A percentile compares a stretch with the other conserved stretches of the same genome.
Conservation (phyloP, 345 rosid species). For the Diplotaxis tenuifolia region DNA sequence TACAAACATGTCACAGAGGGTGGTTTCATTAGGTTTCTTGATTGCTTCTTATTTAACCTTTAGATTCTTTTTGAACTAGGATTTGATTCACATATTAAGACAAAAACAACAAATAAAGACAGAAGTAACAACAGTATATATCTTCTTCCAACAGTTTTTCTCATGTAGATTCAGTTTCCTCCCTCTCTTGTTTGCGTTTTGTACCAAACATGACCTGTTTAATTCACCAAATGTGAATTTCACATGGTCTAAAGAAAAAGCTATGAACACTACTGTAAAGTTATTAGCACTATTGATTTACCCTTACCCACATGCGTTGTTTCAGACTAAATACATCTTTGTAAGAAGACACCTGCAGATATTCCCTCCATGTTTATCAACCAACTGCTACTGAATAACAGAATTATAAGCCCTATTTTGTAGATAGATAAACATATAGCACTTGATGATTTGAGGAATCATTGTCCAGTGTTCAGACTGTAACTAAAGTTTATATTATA, state of each 20-base stretch:
- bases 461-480: conserved; percentile 1
- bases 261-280: neutral
- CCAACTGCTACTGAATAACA: conserved; percentile 16
- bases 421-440: neutral
- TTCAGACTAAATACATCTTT: neutral
- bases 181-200: neutral
- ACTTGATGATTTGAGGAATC: conserved; percentile 19
- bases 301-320: neutral
- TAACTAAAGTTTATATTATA: neutral
- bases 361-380: neutral
- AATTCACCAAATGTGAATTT: too few relatives aligned
- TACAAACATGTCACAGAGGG: neutral
- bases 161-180: conserved; percentile 22
- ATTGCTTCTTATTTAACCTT: neutral
- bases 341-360: neutral
- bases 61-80: neutral
- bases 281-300: neutral
- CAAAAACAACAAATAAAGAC: conserved; percentile 12
- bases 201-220: neutral
- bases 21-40: neutral
- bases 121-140: conserved; percentile 20
- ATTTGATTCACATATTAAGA: conserved; percentile 6
- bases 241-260: neutral
- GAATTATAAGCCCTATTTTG: neutral
- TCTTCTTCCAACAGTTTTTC: conserved; percentile 15